Conservation (phyloP, 225 moss, liverwort and hornwort species). For the Bryoerythrophyllum caledonicum region DNA sequence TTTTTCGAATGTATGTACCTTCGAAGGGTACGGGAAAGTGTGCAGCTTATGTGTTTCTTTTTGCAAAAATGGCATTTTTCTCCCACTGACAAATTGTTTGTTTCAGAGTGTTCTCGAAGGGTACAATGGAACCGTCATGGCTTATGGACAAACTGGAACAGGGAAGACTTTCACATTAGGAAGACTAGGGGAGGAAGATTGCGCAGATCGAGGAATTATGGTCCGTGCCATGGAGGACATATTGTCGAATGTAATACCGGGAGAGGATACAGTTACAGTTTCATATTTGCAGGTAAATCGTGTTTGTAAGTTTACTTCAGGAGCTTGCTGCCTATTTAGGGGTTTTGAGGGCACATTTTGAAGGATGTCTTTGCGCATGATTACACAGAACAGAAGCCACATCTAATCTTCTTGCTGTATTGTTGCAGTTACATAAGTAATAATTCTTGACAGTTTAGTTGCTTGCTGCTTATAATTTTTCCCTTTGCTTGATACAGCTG, state of each 20-base stretch:
- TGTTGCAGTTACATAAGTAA: background rate
- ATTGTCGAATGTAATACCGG: constrained; percentile 60
- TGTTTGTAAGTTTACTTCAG: background rate
- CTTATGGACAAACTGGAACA: constrained; percentile 91
- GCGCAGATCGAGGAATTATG: constrained; percentile 88
- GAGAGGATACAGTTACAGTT: constrained; percentile 76
- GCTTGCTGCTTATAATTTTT: constrained; percentile 2
- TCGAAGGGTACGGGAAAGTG: background rate
- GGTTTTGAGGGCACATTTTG: background rate
- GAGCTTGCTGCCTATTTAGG: background rate
- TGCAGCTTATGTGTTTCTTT: background rate
- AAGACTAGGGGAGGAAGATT: constrained; percentile 79
- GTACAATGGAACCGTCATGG: constrained; percentile 93
- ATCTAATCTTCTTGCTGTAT: background rate
- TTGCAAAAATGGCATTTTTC: background rate
- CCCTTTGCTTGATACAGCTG: constrained; percentile 42
- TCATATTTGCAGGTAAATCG: constrained; percentile 77
- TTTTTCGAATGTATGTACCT: background rate
- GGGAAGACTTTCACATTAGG: constrained; percentile 90
- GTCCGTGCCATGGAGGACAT: constrained; percentile 96
- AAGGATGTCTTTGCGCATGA: background rate
- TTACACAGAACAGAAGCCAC: background rate
- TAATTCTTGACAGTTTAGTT: background rate
- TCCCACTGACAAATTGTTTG: constrained; percentile 10
- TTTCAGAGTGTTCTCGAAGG: constrained; percentile 87